Percentiles rank a stretch among this genome's conserved stretches.
These are phyloP conservation scores for Rutstroemia sydowiana DNA, from an alignment of 2,329 filamentous ascomycete species.

Conservation along the genomic window DNA sequence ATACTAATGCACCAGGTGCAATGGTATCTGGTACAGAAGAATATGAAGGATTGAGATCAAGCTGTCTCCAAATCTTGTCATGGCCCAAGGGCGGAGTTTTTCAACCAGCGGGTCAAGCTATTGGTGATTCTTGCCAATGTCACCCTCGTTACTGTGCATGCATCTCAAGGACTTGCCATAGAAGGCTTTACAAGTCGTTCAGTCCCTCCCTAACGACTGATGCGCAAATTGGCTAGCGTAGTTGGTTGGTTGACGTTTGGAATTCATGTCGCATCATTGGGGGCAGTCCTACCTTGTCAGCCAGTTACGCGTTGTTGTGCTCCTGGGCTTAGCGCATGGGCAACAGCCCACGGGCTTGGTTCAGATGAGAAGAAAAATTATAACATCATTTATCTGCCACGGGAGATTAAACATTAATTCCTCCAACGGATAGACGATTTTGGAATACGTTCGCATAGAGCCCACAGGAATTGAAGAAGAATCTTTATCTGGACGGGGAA, in stretches of 20 bases:
- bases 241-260: neutral
- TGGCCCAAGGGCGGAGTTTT: neutral
- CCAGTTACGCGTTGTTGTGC: neutral
- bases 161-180: neutral
- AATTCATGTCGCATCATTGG: constrained; percentile 6
- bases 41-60: neutral
- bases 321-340: too few species aligned
- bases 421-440: neutral
- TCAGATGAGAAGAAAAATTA: too few species aligned
- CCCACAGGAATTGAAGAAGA: neutral
- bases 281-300: constrained; percentile 4
- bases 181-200: too few species aligned
- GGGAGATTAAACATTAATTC: too few species aligned
- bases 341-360: too few species aligned
- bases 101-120: neutral
- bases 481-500: neutral
- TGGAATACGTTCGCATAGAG: neutral
- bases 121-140: neutral
- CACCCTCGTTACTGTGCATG: neutral
- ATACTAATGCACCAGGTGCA: constrained; percentile 8
- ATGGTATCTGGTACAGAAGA: constrained; percentile 3
- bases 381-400: too few species aligned
- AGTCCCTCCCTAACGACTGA: neutral
- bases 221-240: neutral
- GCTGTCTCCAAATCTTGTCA: neutral